Evolutionary conservation across 2,329 filamentous ascomycete species (phyloP), one percentile per base, ranked within the genome.

Genomic region (Hymenoscyphus albidus): DNA sequence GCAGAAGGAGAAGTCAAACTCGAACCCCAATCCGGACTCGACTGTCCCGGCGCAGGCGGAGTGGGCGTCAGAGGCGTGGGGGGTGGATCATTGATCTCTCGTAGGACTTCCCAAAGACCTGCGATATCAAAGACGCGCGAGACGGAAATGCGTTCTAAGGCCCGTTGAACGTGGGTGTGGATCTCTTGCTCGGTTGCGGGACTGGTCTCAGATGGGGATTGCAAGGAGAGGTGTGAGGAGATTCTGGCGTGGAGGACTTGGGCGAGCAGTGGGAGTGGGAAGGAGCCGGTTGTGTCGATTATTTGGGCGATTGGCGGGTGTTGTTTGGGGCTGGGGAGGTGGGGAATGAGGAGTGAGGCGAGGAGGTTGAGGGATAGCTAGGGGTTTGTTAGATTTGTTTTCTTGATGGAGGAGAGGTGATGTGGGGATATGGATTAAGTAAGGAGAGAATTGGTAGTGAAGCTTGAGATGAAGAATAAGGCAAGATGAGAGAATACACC

Each of bases 61-160:
- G 18, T 61, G 1, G 18, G 59, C n/a, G 59, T 27, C 14, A 27
- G 38, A n/a, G 54, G 13, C 16, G 13, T 31, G 5, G 44, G 14
- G 7, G 32, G 4, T 7, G 27, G 38, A 27, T 44, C 14, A 31
- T 59, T 44, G 6, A 86, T 68, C 69, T 88, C 86, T 1, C 72
- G 74, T 40, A 88, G 69, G 0, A 84, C 84, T 71, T 88, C 84
- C 79, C 79, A 81, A 18, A 88, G 69, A 0, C 86, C 86, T 57
- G 86, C 80, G 12, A 85, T 69, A 65, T 87, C 84, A 68, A 88
- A 88, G 0, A 88, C 80, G 31, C 82, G 78, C 31, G 83, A 83
- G 35, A 88, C 77, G 39, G 81, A 79, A 3, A 87, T 80, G 57
- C 77, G 77, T 57, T 83, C 81, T 3, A 88, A 75, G 2, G 67